Percentiles rank a stretch among this genome's conserved stretches.
Conservation (phyloP, 1,284 basidiomycete genomes). For the Sporisorium iseilematis-ciliati region DNA sequence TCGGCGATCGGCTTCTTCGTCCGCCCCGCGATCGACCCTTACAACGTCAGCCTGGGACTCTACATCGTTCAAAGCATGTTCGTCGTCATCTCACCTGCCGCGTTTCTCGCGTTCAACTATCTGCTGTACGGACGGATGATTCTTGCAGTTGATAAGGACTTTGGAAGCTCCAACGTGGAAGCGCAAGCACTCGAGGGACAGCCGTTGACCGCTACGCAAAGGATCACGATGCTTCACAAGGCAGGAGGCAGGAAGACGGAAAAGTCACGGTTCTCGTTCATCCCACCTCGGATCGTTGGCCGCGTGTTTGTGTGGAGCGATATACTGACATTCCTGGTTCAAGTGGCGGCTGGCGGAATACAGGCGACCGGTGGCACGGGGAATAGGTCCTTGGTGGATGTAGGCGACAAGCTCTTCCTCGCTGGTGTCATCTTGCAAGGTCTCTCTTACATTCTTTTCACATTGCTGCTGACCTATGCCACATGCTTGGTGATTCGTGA, state of each 20-base stretch:
- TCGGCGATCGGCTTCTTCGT: constrained; percentile 45
- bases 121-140: constrained; percentile 55
- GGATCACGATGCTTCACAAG: constrained; percentile 38
- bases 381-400: constrained; percentile 23
- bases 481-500: constrained; percentile 28
- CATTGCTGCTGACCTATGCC: constrained; percentile 34
- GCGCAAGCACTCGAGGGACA: constrained; percentile 27
- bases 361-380: constrained; percentile 36
- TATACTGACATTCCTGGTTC: constrained; percentile 61
- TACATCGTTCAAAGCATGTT: constrained; percentile 53
- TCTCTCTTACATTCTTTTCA: constrained; percentile 55
- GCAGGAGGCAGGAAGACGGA: constrained; percentile 33
- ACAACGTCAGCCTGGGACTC: constrained; percentile 25
- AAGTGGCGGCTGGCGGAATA: constrained; percentile 49
- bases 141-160: constrained; percentile 38
- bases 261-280: constrained; percentile 44
- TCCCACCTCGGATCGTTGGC: constrained; percentile 53
- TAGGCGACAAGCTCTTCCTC: constrained; percentile 56
- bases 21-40: constrained; percentile 29
- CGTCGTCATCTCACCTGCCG: constrained; percentile 54
- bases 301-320: constrained; percentile 64
- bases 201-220: constrained; percentile 22
- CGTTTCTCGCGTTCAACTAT: constrained; percentile 63
- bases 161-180: constrained; percentile 26
- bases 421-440: constrained; percentile 52